Evolutionary conservation across 139 green algal genomes (phyloP), one percentile per base, ranked within the genome.

Genomic region (Picochlorum sp.): DNA sequence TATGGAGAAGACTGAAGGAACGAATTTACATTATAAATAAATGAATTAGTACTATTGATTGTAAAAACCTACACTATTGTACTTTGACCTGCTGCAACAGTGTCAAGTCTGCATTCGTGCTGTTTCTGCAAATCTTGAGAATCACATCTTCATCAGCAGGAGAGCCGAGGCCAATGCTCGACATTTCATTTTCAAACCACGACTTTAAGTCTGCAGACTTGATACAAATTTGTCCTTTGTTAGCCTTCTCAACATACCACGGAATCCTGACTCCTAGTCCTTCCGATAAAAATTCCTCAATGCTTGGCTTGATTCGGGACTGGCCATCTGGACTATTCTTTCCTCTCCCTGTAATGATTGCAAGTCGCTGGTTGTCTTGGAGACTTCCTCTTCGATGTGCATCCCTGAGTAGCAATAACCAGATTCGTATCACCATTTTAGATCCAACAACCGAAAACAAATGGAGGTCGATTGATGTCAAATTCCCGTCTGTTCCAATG

Each of bases 281-380:
- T 38, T 66, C 6, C n/a, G 30, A 6, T 21, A 75, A 54, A 41
- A 71, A 49, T 11, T 45, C 49, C 54, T 34, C 62, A 50, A 75
- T 58, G n/a, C 51, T 44, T 16, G 69, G 69, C 20, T 56, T 54
- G 26, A 76, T 45, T 30, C 45, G 60, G 2, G 69, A 47, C 55
- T 67, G 54, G 1, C 63, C 63, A 62, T 68, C 38, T 20, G 30
- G 26, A 63, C 69, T 76, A 45, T 67, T 66, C 26, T 57, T 47
- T 23, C 69, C 69, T 51, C 18, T 51, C 55, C 69, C 69, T 3
- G 69, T 76, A 45, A 76, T 45, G 28, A 76, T 62, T 20, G 6
- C 4, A 13, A 67, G 28, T 47, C 24, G 26, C 11, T 24, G 8
- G 1, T 56, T 55, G 14, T 57, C 10, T 45, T 41, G 20, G 7